Evolutionary conservation across 2,329 filamentous ascomycete genomes (phyloP).

Genomic region (Metarhizium guizhouense): DNA sequence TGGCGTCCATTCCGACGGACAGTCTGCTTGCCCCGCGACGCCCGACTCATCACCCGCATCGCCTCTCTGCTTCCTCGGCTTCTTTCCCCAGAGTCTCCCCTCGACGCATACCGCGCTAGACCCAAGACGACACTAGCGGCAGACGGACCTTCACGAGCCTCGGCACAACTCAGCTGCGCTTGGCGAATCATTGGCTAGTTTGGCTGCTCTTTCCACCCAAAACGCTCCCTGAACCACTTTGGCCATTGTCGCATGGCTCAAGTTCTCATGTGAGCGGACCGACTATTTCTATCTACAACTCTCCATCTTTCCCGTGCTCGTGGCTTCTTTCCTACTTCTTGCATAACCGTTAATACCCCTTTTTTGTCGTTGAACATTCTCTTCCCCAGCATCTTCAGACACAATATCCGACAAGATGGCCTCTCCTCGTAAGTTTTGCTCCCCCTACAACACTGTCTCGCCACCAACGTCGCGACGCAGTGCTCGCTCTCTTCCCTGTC

Average conservation of each 20-base stretch:
- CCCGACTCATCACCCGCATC: not conserved
- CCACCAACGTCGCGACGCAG: not conserved
- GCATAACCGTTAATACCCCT: not conserved
- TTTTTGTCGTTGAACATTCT: not conserved
- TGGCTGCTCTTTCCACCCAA: not conserved
- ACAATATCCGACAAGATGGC: slow-evolving; percentile 5
- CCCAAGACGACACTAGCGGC: not conserved
- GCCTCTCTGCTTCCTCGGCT: slow-evolving; percentile 3
- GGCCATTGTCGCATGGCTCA: not conserved
- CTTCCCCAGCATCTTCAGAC: not conserved
- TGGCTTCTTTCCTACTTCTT: not conserved
- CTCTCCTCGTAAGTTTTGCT: slow-evolving; percentile 11
- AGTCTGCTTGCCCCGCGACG: not conserved
- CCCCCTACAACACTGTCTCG: not conserved
- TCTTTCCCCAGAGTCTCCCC: not conserved
- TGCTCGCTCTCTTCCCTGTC: not conserved
- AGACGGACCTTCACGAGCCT: slow-evolving; percentile 1
- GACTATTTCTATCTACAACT: not conserved
- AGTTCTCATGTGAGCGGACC: not conserved
- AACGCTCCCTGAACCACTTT: not conserved
- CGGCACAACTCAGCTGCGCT: slow-evolving; percentile 3
- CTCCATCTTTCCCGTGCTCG: not conserved
- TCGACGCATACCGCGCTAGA: not conserved
- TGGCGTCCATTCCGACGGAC: not conserved
- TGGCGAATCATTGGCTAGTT: not conserved